Base-by-base conservation (phyloP, 306 rosid species). In the Cicer chorassanicum region DNA sequence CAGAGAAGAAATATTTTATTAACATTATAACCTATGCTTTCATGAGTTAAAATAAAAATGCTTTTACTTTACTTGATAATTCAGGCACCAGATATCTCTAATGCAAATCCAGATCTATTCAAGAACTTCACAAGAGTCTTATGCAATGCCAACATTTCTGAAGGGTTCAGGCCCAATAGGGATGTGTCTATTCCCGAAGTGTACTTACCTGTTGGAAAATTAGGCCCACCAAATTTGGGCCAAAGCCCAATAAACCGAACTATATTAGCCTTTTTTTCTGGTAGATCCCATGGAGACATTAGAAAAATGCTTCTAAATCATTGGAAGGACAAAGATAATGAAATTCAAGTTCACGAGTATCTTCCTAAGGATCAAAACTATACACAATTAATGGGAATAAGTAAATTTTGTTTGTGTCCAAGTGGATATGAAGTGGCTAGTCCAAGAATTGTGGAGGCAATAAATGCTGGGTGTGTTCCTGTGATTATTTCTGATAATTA, bases 371-470 rank as follows among this genome's bases (percentile, higher is more conserved):
- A 80, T 2, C 78, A 44, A 75, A 78, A 89, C 75, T 92, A 92
- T 2, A 83, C 86, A 9, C 49, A 79, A 67, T 24, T 81, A 67
- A 93, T 93, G 88, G 91, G 85, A 1, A 72, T 21, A 16, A 85
- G 85, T 75, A 92, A 84, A 87, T 92, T 83, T 62, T 93, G 96
- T 53, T 79, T 93, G 78, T 90, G 96, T 76, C 96, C 98, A 0
- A 92, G 98, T 64, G 98, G 96, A 8, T 80, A 73, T 43, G 98
- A 90, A 83, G 96, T 90, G 55, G 95, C 95, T 2, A 93, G 96
- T 34, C 98, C 98, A 2, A 89, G 98, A 75, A 75, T 90, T 24
- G 95, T 85, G 70, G 89, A 87, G 78, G 94, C 98, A 19, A 82
- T 90, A 12, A 59, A 86, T 61, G 89, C 83, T 0, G 94, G 89